Base-by-base conservation (phyloP, 1,139 yeast genomes). In the Blastobotrys raffinosifermentans region DNA sequence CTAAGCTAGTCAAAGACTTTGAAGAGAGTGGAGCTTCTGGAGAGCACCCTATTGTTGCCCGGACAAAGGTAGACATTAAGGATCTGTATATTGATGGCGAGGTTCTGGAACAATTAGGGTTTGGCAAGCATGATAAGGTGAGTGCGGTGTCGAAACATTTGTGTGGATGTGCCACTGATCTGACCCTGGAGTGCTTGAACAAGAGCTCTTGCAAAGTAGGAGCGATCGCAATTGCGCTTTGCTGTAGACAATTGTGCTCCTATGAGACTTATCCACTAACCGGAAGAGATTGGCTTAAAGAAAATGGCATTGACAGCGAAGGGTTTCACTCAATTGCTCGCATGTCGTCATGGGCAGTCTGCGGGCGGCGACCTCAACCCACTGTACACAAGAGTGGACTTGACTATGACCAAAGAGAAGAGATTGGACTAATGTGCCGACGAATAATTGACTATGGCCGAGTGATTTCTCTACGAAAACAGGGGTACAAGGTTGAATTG, bases 111-210 rank as follows among this genome's bases (percentile, higher is more conserved):
- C 11, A 16, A 19, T 10, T 14, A 19, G 19, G 27, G 11, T 29
- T 26, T 17, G 37, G 33, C 35, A 4, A 34, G n/a, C 16, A 19
- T 29, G 26, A 39, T 37, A 11, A 41, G 3, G 58, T 73, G 25
- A 77, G 80, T 9, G 85, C 79, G 2, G 75, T 86, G 2, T 85
- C 95, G 2, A 87, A 87, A 57, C 96, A 87, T 61, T 63, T 87
- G 31, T 87, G 96, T 62, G 96, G 96, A 5, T 94, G 83, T 4
- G 96, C 96, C 1, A 87, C 96, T 0, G 96, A 87, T 56, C 64
- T 87, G 34, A 82, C 96, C 0, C 60, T 87, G 26, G 70, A 77
- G 48, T 82, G 87, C 64, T 25, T 25, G 27, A 9, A 9, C 8
- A 45, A 69, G 20, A 78, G 77, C 41, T 70, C 75, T 18, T 35